These are phyloP conservation scores for Ambrosia trifida DNA, from an alignment of 129 eudicot species.

Conservation along the genomic window DNA sequence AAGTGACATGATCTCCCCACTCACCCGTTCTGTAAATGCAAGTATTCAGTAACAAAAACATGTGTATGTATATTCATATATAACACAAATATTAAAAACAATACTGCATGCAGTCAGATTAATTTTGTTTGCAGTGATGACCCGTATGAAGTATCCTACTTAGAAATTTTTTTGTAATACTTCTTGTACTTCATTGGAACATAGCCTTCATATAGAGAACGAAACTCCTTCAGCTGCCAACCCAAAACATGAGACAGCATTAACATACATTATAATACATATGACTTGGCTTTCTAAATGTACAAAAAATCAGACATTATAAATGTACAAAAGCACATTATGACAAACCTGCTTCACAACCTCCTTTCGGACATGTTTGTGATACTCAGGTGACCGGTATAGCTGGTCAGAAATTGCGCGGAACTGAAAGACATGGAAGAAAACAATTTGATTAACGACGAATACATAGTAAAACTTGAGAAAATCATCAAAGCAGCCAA, in stretches of 20 bases:
- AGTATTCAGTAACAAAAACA: slow-evolving; percentile 30
- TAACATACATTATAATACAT: slow-evolving; percentile 10
- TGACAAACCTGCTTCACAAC: slow-evolving; percentile 79
- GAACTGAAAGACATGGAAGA: slow-evolving; percentile 47
- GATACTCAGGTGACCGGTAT: slow-evolving; percentile 68
- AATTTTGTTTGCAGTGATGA: slow-evolving; percentile 24
- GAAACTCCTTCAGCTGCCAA: slow-evolving; percentile 64
- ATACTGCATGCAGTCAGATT: slow-evolving; percentile 4
- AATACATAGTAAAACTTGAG: not conserved
- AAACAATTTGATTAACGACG: not conserved
- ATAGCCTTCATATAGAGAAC: slow-evolving; percentile 66
- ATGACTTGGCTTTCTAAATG: slow-evolving; percentile 13
- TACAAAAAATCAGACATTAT: not conserved
- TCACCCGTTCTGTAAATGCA: slow-evolving; percentile 62
- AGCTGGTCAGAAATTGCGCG: slow-evolving; percentile 87
- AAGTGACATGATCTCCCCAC: slow-evolving; percentile 90
- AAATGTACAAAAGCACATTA: not conserved
- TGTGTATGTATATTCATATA: not conserved
- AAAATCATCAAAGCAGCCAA: no score
- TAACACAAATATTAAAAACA: not conserved
- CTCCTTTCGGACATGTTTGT: slow-evolving; percentile 83
- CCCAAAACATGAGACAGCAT: slow-evolving; percentile 27
- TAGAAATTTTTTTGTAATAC: slow-evolving; percentile 77
- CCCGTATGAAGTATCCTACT: slow-evolving; percentile 51
- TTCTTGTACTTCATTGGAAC: slow-evolving; percentile 86